These are phyloP conservation scores for Cladosporium halotolerans DNA, from an alignment of 2,329 filamentous ascomycete genomes.

Conservation along the genomic window DNA sequence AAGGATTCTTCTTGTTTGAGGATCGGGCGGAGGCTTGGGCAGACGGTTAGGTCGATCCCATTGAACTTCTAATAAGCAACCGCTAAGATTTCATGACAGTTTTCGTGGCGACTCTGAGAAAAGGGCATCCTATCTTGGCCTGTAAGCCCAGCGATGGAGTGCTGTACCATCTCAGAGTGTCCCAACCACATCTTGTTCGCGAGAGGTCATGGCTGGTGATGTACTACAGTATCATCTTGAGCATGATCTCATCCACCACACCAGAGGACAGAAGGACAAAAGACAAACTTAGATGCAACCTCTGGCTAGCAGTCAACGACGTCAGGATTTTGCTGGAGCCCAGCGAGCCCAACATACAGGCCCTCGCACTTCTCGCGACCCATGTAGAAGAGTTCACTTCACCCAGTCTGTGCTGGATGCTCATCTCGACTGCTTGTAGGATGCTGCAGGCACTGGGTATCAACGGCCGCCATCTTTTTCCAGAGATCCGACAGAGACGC, in stretches of 20 bases:
- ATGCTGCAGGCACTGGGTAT: slow-evolving; percentile 22
- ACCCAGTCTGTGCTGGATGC: slow-evolving; percentile 22
- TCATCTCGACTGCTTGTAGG: slow-evolving; percentile 19
- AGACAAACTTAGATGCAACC: slow-evolving; percentile 17
- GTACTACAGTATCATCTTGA: slow-evolving; percentile 22
- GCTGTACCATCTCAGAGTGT: slow-evolving; percentile 12
- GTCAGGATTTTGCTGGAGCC: slow-evolving; percentile 19
- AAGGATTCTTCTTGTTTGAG: slow-evolving; percentile 16
- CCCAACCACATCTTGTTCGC: slow-evolving; percentile 11
- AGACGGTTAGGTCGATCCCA: slow-evolving; percentile 6
- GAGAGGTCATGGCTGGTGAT: slow-evolving; percentile 22
- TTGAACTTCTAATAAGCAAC: neutral
- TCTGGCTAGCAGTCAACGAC: slow-evolving; percentile 24
- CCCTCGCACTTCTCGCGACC: slow-evolving; percentile 17
- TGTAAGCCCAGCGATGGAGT: slow-evolving; percentile 10
- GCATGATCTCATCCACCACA: slow-evolving; percentile 8
- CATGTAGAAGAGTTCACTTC: slow-evolving; percentile 22
- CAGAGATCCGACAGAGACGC: slow-evolving; percentile 15
- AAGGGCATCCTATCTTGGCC: slow-evolving; percentile 11
- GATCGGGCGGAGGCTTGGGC: slow-evolving; percentile 11
- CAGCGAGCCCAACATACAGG: slow-evolving; percentile 20
- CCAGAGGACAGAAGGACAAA: slow-evolving; percentile 12
- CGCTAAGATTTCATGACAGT: neutral
- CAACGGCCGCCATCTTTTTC: slow-evolving; percentile 15
- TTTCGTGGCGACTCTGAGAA: slow-evolving; percentile 10